These are phyloP conservation scores for Choiromyces venosus DNA, from an alignment of 495 filamentous ascomycete genomes.

Conservation along the genomic window DNA sequence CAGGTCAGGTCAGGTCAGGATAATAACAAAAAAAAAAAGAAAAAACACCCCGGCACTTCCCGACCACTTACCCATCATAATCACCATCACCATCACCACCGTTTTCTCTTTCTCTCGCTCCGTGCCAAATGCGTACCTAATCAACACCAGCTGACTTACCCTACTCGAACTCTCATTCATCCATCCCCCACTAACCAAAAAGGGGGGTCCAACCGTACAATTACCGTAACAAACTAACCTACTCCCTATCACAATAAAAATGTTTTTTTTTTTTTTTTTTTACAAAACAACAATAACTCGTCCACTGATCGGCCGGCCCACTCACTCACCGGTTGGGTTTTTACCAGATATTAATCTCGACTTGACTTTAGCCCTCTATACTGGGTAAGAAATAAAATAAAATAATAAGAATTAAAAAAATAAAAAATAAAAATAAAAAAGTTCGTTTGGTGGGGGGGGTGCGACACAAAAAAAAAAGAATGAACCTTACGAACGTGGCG, in stretches of 20 bases:
- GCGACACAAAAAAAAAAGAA: background rate
- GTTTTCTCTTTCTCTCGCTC: background rate
- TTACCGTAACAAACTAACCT: background rate
- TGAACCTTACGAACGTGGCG: constrained; percentile 40
- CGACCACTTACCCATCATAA: background rate
- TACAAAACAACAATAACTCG: constrained; percentile 13
- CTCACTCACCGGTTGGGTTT: constrained; percentile 7
- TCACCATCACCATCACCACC: too few relatives aligned
- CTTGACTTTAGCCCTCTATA: too few relatives aligned
- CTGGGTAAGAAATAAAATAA: background rate
- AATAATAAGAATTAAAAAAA: background rate
- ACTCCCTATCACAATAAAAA: background rate
- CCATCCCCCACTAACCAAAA: background rate
- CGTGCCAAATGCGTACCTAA: background rate
- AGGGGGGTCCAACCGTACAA: background rate
- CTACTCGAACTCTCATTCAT: background rate
- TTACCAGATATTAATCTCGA: constrained; percentile 31
- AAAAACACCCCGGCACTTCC: background rate
- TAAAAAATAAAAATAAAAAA: too few relatives aligned
- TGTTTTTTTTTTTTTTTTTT: too few relatives aligned
- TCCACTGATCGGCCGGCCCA: constrained; percentile 40
- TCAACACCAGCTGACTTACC: background rate
- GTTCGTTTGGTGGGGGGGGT: background rate
- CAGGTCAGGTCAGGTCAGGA: background rate
- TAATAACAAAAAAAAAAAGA: background rate